Conservation (phyloP, 169 alveolate species). For the Plasmodium inui region DNA sequence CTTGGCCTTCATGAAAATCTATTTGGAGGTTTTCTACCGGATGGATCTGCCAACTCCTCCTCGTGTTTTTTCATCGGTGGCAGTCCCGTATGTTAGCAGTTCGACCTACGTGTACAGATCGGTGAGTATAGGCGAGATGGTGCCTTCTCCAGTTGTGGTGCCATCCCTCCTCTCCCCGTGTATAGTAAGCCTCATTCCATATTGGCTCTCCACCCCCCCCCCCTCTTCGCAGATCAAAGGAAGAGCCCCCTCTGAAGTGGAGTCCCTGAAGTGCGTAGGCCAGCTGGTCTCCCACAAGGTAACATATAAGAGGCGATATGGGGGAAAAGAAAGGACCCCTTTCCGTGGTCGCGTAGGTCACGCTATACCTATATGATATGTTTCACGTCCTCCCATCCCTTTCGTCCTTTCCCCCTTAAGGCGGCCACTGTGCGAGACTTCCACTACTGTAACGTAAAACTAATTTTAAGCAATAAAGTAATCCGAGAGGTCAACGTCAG, state of each 20-base stretch:
- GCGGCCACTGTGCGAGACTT: constrained; percentile 1
- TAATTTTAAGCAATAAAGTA: constrained; percentile 26
- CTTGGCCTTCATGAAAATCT: constrained; percentile 27
- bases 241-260: constrained; percentile 7
- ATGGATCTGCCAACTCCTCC: constrained; percentile 72
- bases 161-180: not conserved
- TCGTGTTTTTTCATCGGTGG: constrained; percentile 34
- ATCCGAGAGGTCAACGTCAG: constrained; percentile 37
- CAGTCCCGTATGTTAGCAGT: constrained; percentile 22
- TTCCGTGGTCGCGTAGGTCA: not conserved
- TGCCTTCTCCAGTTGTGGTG: not conserved
- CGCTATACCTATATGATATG: not conserved
- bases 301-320: not conserved
- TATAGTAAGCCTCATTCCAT: not conserved
- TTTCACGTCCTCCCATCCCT: not conserved
- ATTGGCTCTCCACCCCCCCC: not conserved
- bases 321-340: not conserved
- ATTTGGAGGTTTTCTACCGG: constrained; percentile 13
- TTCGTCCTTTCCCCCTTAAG: constrained; percentile 7
- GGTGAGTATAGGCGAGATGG: constrained; percentile 7
- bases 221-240: constrained; percentile 21
- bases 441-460: constrained; percentile 46
- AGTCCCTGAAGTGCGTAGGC: constrained; percentile 58
- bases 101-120: constrained; percentile 54
- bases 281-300: constrained; percentile 32